A percentile compares a stretch with the other conserved stretches of the same genome.
Conservation (phyloP, 2,329 filamentous ascomycete species). For the Beauveria rudraprayagi region DNA sequence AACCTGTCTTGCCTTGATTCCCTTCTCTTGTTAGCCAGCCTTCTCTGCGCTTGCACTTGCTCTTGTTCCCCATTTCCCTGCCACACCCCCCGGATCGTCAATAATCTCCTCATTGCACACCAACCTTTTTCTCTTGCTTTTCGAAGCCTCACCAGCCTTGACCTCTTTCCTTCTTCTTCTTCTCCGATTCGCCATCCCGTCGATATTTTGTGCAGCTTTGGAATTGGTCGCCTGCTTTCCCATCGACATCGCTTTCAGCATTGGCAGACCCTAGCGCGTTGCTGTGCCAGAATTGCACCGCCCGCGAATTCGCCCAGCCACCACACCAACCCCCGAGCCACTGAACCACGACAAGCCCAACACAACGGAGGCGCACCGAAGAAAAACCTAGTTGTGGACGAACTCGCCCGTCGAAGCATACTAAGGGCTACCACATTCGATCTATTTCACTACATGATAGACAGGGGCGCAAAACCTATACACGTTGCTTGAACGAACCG, state of each 20-base stretch:
- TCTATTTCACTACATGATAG: background rate
- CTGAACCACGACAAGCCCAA: background rate
- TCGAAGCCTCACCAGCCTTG: background rate
- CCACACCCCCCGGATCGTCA: slow-evolving; percentile 6
- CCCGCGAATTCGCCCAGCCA: background rate
- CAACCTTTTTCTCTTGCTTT: background rate
- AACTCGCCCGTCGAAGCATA: background rate
- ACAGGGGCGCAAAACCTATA: background rate
- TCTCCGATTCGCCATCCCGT: background rate
- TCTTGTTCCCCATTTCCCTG: background rate
- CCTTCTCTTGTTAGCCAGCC: background rate
- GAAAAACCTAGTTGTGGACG: background rate
- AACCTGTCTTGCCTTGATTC: background rate
- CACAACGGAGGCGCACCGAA: background rate
- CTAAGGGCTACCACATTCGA: background rate
- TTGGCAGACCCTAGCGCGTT: background rate
- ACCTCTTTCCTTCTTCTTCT: background rate
- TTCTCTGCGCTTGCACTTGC: background rate
- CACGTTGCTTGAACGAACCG: background rate
- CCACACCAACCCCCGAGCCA: background rate
- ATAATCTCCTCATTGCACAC: slow-evolving; percentile 6
- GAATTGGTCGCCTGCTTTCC: background rate
- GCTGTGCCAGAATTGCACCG: background rate
- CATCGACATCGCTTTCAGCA: background rate
- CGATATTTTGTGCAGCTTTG: background rate